phyloP scores from a whole-genome alignment of 2,329 filamentous ascomycete species.

The Metarhizium guizhouense region DNA sequence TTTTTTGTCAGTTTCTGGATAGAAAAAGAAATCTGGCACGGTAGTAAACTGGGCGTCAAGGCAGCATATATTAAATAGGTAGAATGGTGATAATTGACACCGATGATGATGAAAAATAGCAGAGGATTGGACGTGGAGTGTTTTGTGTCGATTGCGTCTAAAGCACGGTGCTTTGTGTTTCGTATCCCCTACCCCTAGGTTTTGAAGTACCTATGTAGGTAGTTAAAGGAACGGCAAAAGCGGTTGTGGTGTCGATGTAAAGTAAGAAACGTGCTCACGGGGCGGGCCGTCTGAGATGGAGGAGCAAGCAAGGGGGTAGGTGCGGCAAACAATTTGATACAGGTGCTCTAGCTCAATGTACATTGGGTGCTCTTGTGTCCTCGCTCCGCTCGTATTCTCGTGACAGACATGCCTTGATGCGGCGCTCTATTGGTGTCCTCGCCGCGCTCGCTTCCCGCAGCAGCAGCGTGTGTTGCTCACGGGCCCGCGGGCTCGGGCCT shows the following conservation, averaged over 20 bases:
- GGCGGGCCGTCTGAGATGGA: background rate
- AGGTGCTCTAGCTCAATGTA: background rate
- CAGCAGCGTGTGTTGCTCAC: too few species aligned
- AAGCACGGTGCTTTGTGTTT: background rate
- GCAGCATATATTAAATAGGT: background rate
- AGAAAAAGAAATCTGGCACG: background rate
- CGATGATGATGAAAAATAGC: background rate
- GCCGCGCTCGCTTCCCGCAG: too few species aligned
- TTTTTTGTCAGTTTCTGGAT: conserved; percentile 4
- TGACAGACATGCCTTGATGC: too few species aligned
- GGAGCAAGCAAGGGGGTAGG: background rate
- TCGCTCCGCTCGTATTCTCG: background rate
- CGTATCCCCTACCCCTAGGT: too few species aligned
- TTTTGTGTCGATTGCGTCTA: background rate
- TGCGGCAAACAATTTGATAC: background rate
- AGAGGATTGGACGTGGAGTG: background rate
- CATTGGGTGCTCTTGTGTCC: background rate
- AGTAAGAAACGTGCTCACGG: background rate
- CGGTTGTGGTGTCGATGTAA: too few species aligned
- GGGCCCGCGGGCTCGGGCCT: background rate
- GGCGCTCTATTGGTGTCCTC: too few species aligned
- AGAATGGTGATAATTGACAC: background rate
- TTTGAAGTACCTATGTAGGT: too few species aligned
- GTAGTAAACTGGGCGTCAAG: background rate
- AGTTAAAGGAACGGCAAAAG: too few species aligned